Evolutionary conservation across 1,284 basidiomycete species (phyloP).

Genomic region (Schizopora paradoxa): DNA sequence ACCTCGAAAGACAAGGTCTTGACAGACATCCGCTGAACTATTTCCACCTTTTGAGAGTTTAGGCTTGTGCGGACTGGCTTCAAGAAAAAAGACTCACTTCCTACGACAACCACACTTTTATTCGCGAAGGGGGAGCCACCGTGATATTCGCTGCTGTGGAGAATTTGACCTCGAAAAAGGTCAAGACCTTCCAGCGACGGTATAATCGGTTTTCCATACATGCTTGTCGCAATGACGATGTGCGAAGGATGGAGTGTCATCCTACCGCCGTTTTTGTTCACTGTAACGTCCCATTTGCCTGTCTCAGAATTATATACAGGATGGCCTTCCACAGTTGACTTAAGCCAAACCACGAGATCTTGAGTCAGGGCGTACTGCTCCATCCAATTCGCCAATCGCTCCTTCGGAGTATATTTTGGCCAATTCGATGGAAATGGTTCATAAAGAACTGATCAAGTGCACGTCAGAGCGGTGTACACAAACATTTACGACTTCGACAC

Average conservation of each 20-base stretch:
- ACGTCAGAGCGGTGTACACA: slow-evolving; percentile 29
- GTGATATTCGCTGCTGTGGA: slow-evolving; percentile 30
- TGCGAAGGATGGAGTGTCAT: slow-evolving; percentile 31
- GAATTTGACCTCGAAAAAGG: slow-evolving; percentile 28
- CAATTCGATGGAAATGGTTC: slow-evolving; percentile 14
- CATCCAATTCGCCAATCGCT: slow-evolving; percentile 19
- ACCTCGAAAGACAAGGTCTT: slow-evolving; percentile 30
- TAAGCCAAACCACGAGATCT: slow-evolving; percentile 19
- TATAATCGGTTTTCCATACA: slow-evolving; percentile 29
- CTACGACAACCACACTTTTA: slow-evolving; percentile 36
- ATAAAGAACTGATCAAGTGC: slow-evolving; percentile 27
- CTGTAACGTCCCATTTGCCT: slow-evolving; percentile 29
- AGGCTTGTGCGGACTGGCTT: too few species aligned
- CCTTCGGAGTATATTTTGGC: slow-evolving; percentile 18
- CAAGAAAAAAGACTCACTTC: slow-evolving; percentile 12
- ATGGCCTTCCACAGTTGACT: slow-evolving; percentile 10
- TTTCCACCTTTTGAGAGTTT: too few species aligned
- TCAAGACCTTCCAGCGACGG: slow-evolving; percentile 26
- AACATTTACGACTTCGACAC: neutral
- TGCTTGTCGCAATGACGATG: slow-evolving; percentile 34
- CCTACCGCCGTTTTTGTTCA: slow-evolving; percentile 26
- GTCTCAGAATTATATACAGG: slow-evolving; percentile 25
- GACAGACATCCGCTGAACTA: too few species aligned
- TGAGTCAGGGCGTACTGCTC: slow-evolving; percentile 17
- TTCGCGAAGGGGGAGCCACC: slow-evolving; percentile 27